These are phyloP conservation scores for Salicornia ramosissima DNA, from an alignment of 148 eudicot species.

Conservation along the genomic window DNA sequence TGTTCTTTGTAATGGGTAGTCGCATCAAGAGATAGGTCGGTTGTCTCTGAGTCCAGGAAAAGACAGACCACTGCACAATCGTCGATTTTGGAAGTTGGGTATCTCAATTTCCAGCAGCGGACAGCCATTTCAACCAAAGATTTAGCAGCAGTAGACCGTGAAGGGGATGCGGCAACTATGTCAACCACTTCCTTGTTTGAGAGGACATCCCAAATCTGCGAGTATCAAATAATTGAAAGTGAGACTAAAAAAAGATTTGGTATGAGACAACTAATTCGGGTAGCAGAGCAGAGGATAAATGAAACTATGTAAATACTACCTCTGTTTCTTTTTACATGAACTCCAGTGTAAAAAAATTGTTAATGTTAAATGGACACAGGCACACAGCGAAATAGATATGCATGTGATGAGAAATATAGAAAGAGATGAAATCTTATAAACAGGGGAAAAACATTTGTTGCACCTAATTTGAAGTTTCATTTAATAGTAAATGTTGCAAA, in stretches of 20 bases:
- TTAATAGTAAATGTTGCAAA: too few species aligned
- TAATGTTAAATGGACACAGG: too few species aligned
- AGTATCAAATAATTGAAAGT: not conserved
- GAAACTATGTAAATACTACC: too few species aligned
- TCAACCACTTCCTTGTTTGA: conserved; percentile 81
- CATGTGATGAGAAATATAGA: too few species aligned
- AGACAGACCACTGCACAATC: conserved; percentile 94
- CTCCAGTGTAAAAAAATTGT: too few species aligned
- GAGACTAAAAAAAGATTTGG: not conserved
- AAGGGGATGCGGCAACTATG: conserved; percentile 52
- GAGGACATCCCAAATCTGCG: conserved; percentile 90
- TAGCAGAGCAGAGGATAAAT: too few species aligned
- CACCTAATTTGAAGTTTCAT: too few species aligned
- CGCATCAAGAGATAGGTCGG: conserved; percentile 38
- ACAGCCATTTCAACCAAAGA: conserved; percentile 73
- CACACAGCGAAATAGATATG: too few species aligned
- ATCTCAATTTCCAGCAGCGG: conserved; percentile 66
- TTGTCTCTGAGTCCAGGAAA: conserved; percentile 46
- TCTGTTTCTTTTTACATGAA: too few species aligned
- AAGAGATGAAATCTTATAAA: too few species aligned
- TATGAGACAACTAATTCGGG: not conserved
- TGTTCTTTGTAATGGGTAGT: conserved; percentile 29
- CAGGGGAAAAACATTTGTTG: too few species aligned
- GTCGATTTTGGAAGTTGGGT: conserved; percentile 86
- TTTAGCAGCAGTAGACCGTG: conserved; percentile 60